Conservation (phyloP, 495 filamentous ascomycete genomes). For the Neurospora cerealis region DNA sequence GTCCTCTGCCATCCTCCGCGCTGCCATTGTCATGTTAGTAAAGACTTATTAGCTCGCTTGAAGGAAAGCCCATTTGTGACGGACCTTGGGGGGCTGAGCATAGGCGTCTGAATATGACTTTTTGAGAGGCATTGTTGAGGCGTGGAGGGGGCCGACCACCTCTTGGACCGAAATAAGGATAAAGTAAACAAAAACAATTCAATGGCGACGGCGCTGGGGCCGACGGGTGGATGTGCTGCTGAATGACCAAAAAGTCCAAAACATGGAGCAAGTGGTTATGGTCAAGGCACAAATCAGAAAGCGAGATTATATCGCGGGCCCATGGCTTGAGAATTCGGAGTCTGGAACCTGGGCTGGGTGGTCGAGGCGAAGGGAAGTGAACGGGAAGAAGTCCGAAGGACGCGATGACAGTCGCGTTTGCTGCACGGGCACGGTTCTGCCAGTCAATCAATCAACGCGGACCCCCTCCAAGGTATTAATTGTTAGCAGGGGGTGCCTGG, state of each 20-base stretch:
- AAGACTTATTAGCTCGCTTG: conserved; percentile 6
- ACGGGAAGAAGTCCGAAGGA: neutral
- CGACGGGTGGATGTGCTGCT: neutral
- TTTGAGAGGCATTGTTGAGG: conserved; percentile 33
- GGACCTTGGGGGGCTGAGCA: conserved; percentile 13
- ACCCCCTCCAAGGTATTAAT: neutral
- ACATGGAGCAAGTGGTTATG: neutral
- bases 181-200: neutral
- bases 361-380: neutral
- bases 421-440: neutral
- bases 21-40: conserved; percentile 2
- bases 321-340: neutral
- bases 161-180: neutral
- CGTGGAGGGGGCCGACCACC: neutral
- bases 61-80: neutral
- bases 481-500: neutral
- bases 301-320: neutral
- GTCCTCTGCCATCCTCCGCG: conserved; percentile 41
- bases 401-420: neutral
- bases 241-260: neutral
- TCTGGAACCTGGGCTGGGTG: neutral
- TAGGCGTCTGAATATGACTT: conserved; percentile 43
- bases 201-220: neutral
- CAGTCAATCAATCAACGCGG: neutral
- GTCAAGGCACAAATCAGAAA: neutral